phyloP scores from a whole-genome alignment of 2,329 filamentous ascomycete species.

The Tolypocladium pustulatum region DNA sequence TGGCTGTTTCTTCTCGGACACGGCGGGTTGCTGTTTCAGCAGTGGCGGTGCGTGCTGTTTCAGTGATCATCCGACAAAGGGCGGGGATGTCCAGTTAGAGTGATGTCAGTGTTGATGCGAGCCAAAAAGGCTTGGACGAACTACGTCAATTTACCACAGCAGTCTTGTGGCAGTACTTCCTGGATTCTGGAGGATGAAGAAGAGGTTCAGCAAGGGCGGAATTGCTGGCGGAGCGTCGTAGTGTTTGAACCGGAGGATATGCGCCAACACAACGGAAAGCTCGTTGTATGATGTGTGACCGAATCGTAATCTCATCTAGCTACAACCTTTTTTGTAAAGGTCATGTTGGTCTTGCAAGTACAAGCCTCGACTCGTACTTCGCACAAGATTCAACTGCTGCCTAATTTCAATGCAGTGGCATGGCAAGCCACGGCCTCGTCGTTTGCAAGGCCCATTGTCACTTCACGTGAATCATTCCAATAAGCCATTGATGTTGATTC shows the following conservation, averaged over 20 bases:
- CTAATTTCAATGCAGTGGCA: too few species aligned
- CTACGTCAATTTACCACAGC: too few species aligned
- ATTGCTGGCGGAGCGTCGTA: background rate
- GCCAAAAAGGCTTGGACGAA: too few species aligned
- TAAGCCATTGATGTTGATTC: too few species aligned
- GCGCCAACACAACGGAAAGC: background rate
- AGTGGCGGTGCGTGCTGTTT: background rate
- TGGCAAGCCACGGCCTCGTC: too few species aligned
- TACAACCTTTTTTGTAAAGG: too few species aligned
- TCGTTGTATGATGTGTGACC: background rate
- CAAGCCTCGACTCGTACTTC: too few species aligned
- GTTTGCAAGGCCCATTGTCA: too few species aligned
- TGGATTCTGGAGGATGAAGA: background rate
- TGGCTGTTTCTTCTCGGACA: slow-evolving; percentile 4
- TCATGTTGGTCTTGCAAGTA: too few species aligned
- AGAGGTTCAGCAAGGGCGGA: background rate
- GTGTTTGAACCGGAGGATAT: background rate
- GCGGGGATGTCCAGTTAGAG: background rate
- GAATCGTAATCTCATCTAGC: background rate
- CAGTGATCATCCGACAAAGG: background rate
- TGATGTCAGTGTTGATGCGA: background rate
- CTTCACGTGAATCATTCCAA: too few species aligned
- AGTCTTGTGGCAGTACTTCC: too few species aligned
- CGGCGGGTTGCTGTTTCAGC: slow-evolving; percentile 3
- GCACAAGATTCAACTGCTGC: too few species aligned